Conservation (phyloP, 1,139 yeast genomes). For the Hemisphaericaspora subhashii region DNA sequence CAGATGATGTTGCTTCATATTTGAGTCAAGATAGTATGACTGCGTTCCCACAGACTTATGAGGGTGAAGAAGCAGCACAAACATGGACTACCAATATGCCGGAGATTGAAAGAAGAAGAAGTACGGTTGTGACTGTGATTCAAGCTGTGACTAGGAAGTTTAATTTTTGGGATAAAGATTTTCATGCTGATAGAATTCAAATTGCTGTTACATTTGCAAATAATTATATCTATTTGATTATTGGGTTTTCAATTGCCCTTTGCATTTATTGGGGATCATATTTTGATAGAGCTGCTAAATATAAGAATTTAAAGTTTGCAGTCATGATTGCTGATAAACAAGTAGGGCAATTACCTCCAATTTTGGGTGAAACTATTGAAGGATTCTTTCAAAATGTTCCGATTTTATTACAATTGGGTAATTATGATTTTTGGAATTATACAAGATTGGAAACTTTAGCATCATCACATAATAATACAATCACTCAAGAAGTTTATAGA, state of each 20-base stretch:
- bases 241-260: conserved; percentile 26
- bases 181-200: conserved; percentile 21
- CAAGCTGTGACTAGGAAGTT: conserved; percentile 19
- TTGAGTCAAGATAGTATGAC: conserved; percentile 9
- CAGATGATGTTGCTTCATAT: background rate
- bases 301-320: conserved; percentile 23
- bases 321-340: conserved; percentile 28
- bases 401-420: conserved; percentile 22
- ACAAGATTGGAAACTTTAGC: conserved; percentile 21
- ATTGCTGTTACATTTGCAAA: conserved; percentile 20
- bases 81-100: background rate
- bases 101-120: conserved; percentile 15
- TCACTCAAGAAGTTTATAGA: conserved; percentile 28
- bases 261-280: conserved; percentile 37
- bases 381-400: conserved; percentile 26
- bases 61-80: background rate
- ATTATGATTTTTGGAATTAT: conserved; percentile 24
- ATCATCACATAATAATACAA: conserved; percentile 18
- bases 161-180: conserved; percentile 32
- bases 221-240: conserved; percentile 25
- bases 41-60: conserved; percentile 12
- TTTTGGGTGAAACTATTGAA: conserved; percentile 25
- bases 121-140: conserved; percentile 23
- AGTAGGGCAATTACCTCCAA: conserved; percentile 23
- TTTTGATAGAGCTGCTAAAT: conserved; percentile 21